phyloP scores from a whole-genome alignment of 2,329 filamentous ascomycete species.

The Colletotrichum lupini region DNA sequence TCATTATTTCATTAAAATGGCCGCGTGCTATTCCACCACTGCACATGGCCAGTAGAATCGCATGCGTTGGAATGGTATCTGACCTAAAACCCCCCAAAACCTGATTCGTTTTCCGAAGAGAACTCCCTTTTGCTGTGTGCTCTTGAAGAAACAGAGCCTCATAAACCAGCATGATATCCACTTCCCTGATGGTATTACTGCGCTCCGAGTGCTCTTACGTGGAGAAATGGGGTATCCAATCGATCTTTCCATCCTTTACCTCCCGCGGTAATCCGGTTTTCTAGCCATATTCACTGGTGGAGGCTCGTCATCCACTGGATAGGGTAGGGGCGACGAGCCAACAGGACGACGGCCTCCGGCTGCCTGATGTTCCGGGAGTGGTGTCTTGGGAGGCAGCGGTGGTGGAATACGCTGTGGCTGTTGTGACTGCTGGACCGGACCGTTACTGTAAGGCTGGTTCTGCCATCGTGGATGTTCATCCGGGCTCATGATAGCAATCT shows the following conservation, averaged over 20 bases:
- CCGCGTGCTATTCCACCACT: neutral
- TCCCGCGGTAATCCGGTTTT: constrained; percentile 79
- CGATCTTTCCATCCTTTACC: constrained; percentile 44
- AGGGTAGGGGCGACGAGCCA: constrained; percentile 67
- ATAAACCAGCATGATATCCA: neutral
- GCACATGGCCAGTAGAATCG: neutral
- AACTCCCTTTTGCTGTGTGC: constrained; percentile 6
- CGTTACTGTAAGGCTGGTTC: constrained; percentile 38
- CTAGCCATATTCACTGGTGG: constrained; percentile 86
- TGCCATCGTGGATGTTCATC: constrained; percentile 67
- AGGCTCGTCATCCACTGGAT: constrained; percentile 83
- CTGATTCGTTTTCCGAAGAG: neutral
- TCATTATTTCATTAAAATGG: constrained; percentile 26
- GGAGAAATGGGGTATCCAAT: neutral
- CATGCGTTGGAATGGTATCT: constrained; percentile 33
- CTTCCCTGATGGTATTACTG: neutral
- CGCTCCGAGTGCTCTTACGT: neutral
- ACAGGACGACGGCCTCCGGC: constrained; percentile 47
- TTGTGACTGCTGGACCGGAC: constrained; percentile 36
- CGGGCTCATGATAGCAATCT: constrained; percentile 71
- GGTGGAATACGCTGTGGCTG: constrained; percentile 62
- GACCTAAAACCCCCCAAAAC: neutral
- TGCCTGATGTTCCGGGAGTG: constrained; percentile 65
- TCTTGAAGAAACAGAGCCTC: neutral
- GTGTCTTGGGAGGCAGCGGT: constrained; percentile 82